Evolutionary conservation across 441 rosid species (phyloP), one percentile per base, ranked within the genome.

Genomic region (Eruca vesicaria): DNA sequence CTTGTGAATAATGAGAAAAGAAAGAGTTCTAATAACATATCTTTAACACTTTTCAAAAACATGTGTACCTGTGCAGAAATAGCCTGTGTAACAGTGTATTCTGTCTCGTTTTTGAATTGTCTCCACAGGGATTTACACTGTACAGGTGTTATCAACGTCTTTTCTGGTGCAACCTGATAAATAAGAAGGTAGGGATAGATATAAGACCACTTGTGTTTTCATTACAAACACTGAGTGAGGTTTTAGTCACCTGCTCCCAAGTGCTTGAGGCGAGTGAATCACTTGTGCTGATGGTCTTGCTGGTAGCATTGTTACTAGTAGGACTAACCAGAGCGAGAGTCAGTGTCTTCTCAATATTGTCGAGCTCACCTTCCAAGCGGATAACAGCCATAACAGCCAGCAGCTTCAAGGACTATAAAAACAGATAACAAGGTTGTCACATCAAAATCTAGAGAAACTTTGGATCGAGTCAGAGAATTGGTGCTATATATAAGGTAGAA

Each of bases 51-150:
- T 29, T 65, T 26, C 4, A 7, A 10, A 57, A 35, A 21, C 15
- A 43, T 14, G 71, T 84, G 67, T 82, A 79, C 98, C 98, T 96
- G 99, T 32, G 99, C 97, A 82, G 99, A 89, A 77, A 96, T 86
- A 77, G 99, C 98, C 78, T 93, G 99, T 58, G 97, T 86, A 74
- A 93, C 97, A 10, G 82, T 87, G 80, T 90, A 90, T 85, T 93
- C 97, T 64, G 99, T 96, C 81, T 96, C 98, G 6, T 87, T 66
- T 87, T 90, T 90, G 84, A 96, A 96, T 72, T 96, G 98, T 80
- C 98, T 91, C 99, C 99, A 96, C 88, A 94, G 78, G 36, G 94
- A 83, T 82, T 94, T 96, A 87, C 98, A 96, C 82, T 94, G 97
- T 45, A 96, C 96, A 33, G 99, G 99, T 32, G 98, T 89, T 78